Evolutionary conservation across 768 basidiomycete genomes (phyloP).

Genomic region (Scleroderma bovista): DNA sequence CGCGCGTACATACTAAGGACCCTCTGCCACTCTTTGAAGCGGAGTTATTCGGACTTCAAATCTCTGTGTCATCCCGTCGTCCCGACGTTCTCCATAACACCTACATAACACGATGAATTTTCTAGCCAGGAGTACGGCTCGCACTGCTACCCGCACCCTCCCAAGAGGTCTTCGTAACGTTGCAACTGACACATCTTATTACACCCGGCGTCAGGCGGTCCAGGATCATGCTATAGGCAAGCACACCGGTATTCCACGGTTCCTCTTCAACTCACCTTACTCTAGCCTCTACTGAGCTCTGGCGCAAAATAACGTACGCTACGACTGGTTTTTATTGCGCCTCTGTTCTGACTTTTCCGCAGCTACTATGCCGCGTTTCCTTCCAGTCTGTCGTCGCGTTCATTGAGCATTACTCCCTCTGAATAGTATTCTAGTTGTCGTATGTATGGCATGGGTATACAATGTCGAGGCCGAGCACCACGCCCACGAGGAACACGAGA

Average conservation of each 20-base stretch:
- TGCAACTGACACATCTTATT: constrained; percentile 40
- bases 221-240: constrained; percentile 63
- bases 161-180: constrained; percentile 30
- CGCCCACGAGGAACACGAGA: constrained; percentile 65
- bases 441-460: constrained; percentile 40
- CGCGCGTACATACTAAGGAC: constrained; percentile 43
- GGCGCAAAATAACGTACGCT: constrained; percentile 81
- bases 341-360: constrained; percentile 6
- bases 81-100: constrained; percentile 28
- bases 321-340: not conserved
- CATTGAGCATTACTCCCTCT: constrained; percentile 11
- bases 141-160: constrained; percentile 41
- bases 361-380: constrained; percentile 77
- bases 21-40: constrained; percentile 20
- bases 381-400: constrained; percentile 47
- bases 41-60: constrained; percentile 22
- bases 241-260: constrained; percentile 10
- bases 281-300: constrained; percentile 70
- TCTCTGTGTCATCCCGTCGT: not conserved
- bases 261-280: constrained; percentile 6
- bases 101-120: constrained; percentile 38
- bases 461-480: constrained; percentile 59
- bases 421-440: constrained; percentile 12
- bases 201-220: constrained; percentile 50
- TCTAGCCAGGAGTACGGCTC: constrained; percentile 44